Conservation (phyloP, 2,329 filamentous ascomycete species). For the Neofusicoccum umdonicola region DNA sequence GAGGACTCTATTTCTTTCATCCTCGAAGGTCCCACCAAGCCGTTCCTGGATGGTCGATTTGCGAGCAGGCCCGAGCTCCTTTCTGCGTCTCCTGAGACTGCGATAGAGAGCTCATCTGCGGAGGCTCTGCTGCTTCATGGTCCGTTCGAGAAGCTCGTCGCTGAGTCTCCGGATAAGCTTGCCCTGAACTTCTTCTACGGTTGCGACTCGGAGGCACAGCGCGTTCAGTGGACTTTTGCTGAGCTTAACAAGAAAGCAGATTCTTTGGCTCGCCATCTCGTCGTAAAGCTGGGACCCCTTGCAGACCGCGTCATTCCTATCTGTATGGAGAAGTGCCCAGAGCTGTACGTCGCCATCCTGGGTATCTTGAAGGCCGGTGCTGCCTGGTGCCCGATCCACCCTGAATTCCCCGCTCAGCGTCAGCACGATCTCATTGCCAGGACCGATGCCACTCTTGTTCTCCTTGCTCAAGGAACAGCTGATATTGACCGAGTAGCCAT, state of each 20-base stretch:
- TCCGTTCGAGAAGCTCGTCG: constrained; percentile 4
- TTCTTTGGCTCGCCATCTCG: constrained; percentile 30
- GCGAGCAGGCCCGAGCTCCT: constrained; percentile 20
- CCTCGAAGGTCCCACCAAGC: constrained; percentile 25
- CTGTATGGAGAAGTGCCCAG: constrained; percentile 40
- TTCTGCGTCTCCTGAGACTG: constrained; percentile 19
- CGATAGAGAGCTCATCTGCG: background rate
- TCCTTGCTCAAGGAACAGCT: background rate
- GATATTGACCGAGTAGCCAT: background rate
- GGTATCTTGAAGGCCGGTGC: constrained; percentile 44
- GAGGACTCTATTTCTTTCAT: constrained; percentile 18
- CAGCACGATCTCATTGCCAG: constrained; percentile 37
- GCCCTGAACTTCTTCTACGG: constrained; percentile 12
- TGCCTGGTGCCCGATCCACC: constrained; percentile 43
- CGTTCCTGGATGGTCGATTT: constrained; percentile 22
- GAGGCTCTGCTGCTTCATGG: background rate
- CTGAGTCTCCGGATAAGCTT: background rate
- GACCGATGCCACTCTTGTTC: constrained; percentile 16
- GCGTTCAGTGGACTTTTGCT: constrained; percentile 27
- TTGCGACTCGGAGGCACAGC: background rate
- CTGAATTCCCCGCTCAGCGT: constrained; percentile 28
- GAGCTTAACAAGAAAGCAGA: constrained; percentile 38
- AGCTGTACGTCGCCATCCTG: constrained; percentile 41
- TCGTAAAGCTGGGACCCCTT: constrained; percentile 27
- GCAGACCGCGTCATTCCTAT: constrained; percentile 29